Base-by-base conservation (phyloP, 805 yeast genomes). In the Pichia exigua region DNA sequence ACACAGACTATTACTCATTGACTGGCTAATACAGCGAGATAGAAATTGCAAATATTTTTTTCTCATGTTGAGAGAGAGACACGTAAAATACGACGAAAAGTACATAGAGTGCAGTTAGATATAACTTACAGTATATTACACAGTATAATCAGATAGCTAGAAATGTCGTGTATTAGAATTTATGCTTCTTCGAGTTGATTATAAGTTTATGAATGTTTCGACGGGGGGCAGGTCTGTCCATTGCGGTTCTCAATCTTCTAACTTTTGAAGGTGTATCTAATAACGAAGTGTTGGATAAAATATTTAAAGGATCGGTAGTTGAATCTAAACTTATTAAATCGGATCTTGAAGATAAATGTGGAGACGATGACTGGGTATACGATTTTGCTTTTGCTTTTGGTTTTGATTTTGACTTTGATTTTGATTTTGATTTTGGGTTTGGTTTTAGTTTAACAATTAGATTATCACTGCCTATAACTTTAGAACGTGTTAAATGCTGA, bases 181-280 rank as follows among this genome's bases (percentile, higher is more conserved):
- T 35, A n/a, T 17, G 10, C n/a, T 35, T 35, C 20, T 35, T 35
- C 8, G 44, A 43, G 17, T 17, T 12, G 6, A 44, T n/a, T 4
- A 44, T 21, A 18, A 44, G 38, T 15, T 28, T 27, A 21, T 44
- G 46, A 21, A 44, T 27, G 7, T 28, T 18, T 28, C 39, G 28
- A 35, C 21, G 24, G 22, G 21, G 28, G 4, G 21, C 26, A 30
- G 28, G 38, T 30, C 24, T 28, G 12, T 44, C 46, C 38, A 63
- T 49, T 1, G 64, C 65, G 40, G 59, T 59, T 45, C 58, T 60
- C 47, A 61, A 58, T 20, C 65, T 47, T 47, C 64, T 57, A 38
- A 62, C 60, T 48, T 61, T 62, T 2, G 61, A 54, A 1, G 65
- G 65, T 2, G 64, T 61, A 4, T 57, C 53, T 18, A 59, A 44